Conservation (phyloP, 2,329 filamentous ascomycete genomes). For the Huntiella abstrusa region DNA sequence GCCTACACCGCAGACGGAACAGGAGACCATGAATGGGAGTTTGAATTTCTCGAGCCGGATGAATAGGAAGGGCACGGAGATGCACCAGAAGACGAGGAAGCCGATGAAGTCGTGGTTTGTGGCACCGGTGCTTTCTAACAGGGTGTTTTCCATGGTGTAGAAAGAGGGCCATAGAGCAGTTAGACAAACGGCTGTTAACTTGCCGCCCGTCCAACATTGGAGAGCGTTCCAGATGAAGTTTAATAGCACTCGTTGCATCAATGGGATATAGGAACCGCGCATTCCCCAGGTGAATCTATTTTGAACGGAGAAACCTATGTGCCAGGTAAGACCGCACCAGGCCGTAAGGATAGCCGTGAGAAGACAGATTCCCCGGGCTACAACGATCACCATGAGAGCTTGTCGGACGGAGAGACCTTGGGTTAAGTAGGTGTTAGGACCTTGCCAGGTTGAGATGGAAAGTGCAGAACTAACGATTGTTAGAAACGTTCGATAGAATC, state of each 20-base stretch:
- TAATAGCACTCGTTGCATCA: slow-evolving; percentile 27
- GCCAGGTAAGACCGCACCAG: slow-evolving; percentile 29
- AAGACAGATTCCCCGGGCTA: slow-evolving; percentile 24
- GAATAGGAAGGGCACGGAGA: slow-evolving; percentile 29
- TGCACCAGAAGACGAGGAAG: slow-evolving; percentile 31
- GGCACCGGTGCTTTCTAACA: slow-evolving; percentile 21
- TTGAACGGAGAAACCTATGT: slow-evolving; percentile 31
- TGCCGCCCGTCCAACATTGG: slow-evolving; percentile 19
- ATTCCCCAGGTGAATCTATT: slow-evolving; percentile 31
- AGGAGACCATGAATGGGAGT: slow-evolving; percentile 25
- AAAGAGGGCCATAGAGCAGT: slow-evolving; percentile 29
- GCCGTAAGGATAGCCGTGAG: slow-evolving; percentile 26
- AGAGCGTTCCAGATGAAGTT: slow-evolving; percentile 32
- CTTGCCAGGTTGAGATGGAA: slow-evolving; percentile 28
- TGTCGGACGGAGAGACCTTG: slow-evolving; percentile 29
- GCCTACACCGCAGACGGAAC: slow-evolving; percentile 23
- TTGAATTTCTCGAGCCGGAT: slow-evolving; percentile 31
- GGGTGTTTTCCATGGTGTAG: slow-evolving; percentile 24
- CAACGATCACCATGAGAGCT: slow-evolving; percentile 27
- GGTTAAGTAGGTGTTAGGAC: slow-evolving; percentile 26
- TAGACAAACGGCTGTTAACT: slow-evolving; percentile 19
- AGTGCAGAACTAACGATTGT: slow-evolving; percentile 13
- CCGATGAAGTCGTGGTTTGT: slow-evolving; percentile 27
- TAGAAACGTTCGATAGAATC: not conserved
- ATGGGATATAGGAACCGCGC: slow-evolving; percentile 27